These are phyloP conservation scores for Magnusiomyces tetraspermus DNA, from an alignment of 1,139 yeast genomes.

Conservation along the genomic window DNA sequence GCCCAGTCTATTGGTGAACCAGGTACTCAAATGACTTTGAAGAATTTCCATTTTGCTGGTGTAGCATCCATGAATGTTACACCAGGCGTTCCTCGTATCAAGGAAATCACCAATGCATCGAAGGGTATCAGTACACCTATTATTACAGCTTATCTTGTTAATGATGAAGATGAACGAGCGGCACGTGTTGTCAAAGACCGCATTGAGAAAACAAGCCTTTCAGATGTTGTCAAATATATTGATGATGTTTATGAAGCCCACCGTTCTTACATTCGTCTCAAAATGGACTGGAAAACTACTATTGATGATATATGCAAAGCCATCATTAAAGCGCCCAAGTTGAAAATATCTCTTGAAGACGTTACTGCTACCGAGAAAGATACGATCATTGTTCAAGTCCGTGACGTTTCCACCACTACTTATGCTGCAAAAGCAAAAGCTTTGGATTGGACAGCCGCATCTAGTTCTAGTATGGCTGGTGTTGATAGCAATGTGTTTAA, in stretches of 20 bases:
- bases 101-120: slow-evolving; percentile 95
- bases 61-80: slow-evolving; percentile 99
- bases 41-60: slow-evolving; percentile 99
- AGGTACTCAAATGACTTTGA: slow-evolving; percentile 97
- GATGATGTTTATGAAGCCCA: slow-evolving; percentile 88
- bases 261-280: slow-evolving; percentile 69
- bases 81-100: slow-evolving; percentile 97
- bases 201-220: slow-evolving; percentile 80
- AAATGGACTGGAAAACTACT: slow-evolving; percentile 69
- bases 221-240: slow-evolving; percentile 78
- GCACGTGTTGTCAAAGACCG: slow-evolving; percentile 98
- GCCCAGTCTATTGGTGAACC: slow-evolving; percentile 99
- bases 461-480: slow-evolving; percentile 35
- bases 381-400: slow-evolving; percentile 67
- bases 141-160: slow-evolving; percentile 86
- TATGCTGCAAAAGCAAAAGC: slow-evolving; percentile 27
- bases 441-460: slow-evolving; percentile 17
- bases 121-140: slow-evolving; percentile 94
- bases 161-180: slow-evolving; percentile 91
- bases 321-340: slow-evolving; percentile 73
- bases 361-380: slow-evolving; percentile 61
- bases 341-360: slow-evolving; percentile 69
- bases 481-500: slow-evolving; percentile 61
- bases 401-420: slow-evolving; percentile 42
- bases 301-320: slow-evolving; percentile 83